Conservation (phyloP, 441 rosid genomes). For the Kokia cookei region DNA sequence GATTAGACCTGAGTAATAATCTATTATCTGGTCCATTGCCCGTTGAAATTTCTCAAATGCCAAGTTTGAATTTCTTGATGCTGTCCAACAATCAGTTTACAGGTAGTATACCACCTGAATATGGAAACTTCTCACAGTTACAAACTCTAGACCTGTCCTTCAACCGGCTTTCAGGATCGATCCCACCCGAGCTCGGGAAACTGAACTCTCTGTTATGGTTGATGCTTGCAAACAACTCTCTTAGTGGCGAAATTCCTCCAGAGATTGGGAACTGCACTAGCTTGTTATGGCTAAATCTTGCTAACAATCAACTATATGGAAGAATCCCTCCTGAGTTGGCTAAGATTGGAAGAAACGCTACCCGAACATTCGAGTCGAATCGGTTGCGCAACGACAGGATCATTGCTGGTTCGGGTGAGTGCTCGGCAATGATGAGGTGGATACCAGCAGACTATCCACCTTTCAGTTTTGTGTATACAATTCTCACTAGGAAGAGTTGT, state of each 20-base stretch:
- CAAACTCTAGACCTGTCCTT: constrained; percentile 87
- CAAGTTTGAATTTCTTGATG: constrained; percentile 53
- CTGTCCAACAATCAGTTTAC: constrained; percentile 63
- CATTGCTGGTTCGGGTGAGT: constrained; percentile 10
- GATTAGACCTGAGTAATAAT: constrained; percentile 78
- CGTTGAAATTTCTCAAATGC: constrained; percentile 43
- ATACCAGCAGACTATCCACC: constrained; percentile 87
- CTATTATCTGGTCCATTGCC: constrained; percentile 66
- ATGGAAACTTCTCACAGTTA: constrained; percentile 45
- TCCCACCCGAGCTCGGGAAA: constrained; percentile 65
- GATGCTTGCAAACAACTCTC: constrained; percentile 77
- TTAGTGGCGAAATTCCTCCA: constrained; percentile 59
- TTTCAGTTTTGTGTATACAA: constrained; percentile 22
- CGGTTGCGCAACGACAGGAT: constrained; percentile 15
- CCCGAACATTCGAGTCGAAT: constrained; percentile 45
- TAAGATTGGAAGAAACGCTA: constrained; percentile 50
- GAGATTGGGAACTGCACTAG: constrained; percentile 76
- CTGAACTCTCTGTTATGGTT: constrained; percentile 77
- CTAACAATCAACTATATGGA: constrained; percentile 72
- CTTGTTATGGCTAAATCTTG: constrained; percentile 82
- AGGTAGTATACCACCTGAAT: constrained; percentile 63
- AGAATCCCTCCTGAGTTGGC: constrained; percentile 49
- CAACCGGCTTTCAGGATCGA: constrained; percentile 58
- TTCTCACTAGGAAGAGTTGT: neutral
- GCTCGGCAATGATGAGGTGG: neutral